Conservation (phyloP, 169 alveolate species). For the Plasmodium ovale region DNA sequence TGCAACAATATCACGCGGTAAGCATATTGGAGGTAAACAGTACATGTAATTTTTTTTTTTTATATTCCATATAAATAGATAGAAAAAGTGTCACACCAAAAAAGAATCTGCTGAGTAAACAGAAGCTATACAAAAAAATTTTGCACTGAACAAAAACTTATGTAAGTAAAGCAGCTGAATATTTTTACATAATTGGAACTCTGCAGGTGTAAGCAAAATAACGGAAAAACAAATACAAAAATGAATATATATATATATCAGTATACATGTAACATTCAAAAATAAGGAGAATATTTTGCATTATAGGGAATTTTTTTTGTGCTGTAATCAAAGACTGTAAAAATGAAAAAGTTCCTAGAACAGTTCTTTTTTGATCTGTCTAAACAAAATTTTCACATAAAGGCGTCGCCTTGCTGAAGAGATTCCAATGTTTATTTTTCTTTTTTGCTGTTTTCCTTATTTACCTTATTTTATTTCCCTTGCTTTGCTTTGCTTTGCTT, state of each 20-base stretch:
- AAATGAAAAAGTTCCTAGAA: conserved; percentile 8
- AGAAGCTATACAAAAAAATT: not conserved
- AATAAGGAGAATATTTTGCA: conserved; percentile 16
- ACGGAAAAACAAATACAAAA: not conserved
- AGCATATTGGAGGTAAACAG: not conserved
- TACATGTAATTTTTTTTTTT: conserved; percentile 4
- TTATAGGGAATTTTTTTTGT: too few relatives aligned
- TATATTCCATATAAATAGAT: not conserved
- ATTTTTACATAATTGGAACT: conserved; percentile 13
- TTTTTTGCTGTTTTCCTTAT: not conserved
- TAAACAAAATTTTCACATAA: not conserved
- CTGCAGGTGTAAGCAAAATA: not conserved
- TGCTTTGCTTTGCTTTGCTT: not conserved
- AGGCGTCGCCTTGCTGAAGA: not conserved
- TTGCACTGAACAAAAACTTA: not conserved
- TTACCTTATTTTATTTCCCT: not conserved
- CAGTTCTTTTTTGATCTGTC: conserved; percentile 13
- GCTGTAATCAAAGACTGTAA: not conserved
- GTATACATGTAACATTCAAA: conserved; percentile 10
- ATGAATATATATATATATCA: too few relatives aligned
- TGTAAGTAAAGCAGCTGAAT: not conserved
- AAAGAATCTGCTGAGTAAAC: not conserved
- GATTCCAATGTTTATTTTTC: too few relatives aligned
- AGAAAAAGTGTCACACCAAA: not conserved
- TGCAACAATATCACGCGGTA: too few relatives aligned